These are phyloP conservation scores for Cutaneotrichosporon cutaneum DNA, from an alignment of 1,284 basidiomycete species.

Conservation along the genomic window DNA sequence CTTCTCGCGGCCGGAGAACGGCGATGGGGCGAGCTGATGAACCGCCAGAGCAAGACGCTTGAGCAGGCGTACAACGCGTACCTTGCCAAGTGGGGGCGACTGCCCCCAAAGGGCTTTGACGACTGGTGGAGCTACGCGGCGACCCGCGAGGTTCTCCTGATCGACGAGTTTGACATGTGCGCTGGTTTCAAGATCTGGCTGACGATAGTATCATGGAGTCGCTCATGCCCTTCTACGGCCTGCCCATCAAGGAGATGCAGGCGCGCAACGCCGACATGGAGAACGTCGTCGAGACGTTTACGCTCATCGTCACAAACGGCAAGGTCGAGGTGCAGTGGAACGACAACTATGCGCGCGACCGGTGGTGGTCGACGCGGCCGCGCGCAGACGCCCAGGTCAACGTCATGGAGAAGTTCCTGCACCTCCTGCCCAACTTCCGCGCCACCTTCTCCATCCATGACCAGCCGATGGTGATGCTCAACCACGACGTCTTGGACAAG, in stretches of 20 bases:
- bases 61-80: slow-evolving; percentile 56
- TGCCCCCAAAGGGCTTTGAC: slow-evolving; percentile 54
- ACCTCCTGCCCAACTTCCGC: slow-evolving; percentile 32
- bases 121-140: slow-evolving; percentile 42
- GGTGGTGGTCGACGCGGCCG: slow-evolving; percentile 47
- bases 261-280: slow-evolving; percentile 47
- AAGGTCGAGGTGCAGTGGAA: slow-evolving; percentile 55
- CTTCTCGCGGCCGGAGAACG: slow-evolving; percentile 54
- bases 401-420: slow-evolving; percentile 53
- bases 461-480: slow-evolving; percentile 51
- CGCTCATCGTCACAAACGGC: slow-evolving; percentile 50
- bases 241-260: slow-evolving; percentile 42
- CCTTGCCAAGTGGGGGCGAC: slow-evolving; percentile 49
- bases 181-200: slow-evolving; percentile 10
- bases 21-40: slow-evolving; percentile 53
- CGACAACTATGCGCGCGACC: slow-evolving; percentile 52
- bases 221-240: slow-evolving; percentile 50
- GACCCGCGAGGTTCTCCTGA: slow-evolving; percentile 43
- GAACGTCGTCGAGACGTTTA: slow-evolving; percentile 52
- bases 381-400: slow-evolving; percentile 53
- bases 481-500: slow-evolving; percentile 42
- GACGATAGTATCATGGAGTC: slow-evolving; percentile 49
- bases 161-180: slow-evolving; percentile 53
- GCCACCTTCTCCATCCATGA: slow-evolving; percentile 54
- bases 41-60: slow-evolving; percentile 54